Conservation (phyloP, 73 alveolate species). For the Tetrahymena borealis region DNA sequence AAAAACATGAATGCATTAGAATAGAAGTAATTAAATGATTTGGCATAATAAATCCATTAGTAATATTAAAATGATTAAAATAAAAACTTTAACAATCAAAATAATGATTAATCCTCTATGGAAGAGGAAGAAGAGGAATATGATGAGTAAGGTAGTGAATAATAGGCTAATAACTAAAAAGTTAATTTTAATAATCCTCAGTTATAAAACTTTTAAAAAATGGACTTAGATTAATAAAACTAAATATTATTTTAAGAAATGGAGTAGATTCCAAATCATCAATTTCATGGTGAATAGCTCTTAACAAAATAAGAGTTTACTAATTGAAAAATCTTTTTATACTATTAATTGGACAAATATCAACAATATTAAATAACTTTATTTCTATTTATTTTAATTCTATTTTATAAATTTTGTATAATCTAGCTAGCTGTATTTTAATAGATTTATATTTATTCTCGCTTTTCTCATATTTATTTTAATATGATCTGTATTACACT, state of each 20-base stretch:
- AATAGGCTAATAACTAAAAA: neutral
- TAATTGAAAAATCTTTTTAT: too few relatives aligned
- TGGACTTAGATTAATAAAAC: neutral
- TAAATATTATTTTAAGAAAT: neutral
- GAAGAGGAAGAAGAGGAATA: neutral
- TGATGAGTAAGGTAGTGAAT: neutral
- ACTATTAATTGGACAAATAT: too few relatives aligned
- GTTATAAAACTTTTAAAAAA: neutral
- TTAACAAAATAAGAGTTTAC: neutral
- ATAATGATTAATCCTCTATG: neutral
- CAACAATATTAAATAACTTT: too few relatives aligned
- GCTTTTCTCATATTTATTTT: too few relatives aligned
- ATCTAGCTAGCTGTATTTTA: too few relatives aligned
- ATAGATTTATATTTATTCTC: too few relatives aligned
- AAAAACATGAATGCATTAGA: neutral
- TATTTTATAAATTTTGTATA: too few relatives aligned
- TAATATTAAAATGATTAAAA: neutral
- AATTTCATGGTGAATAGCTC: neutral
- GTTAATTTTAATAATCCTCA: neutral
- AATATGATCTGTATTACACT: too few relatives aligned
- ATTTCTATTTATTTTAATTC: too few relatives aligned
- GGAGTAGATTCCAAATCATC: neutral
- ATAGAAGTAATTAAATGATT: neutral
- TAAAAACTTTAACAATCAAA: neutral
- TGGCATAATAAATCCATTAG: neutral